Evolutionary conservation across 148 eudicot genomes (phyloP), one percentile per base, ranked within the genome.

Genomic region (Fagopyrum tataricum): DNA sequence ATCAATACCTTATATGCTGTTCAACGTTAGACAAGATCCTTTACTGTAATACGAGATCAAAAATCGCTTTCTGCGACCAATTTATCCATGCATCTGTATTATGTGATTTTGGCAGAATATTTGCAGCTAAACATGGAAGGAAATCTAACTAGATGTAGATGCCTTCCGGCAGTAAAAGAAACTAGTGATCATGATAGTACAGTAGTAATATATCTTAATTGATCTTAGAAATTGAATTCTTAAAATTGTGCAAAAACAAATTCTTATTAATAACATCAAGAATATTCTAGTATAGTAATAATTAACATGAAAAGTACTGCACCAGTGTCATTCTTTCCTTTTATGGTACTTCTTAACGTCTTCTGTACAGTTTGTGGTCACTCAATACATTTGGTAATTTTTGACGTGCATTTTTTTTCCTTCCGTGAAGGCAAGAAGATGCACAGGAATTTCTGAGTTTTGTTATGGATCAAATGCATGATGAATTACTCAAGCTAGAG

Each of bases 361-460:
- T 18, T 39, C 8, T 5, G 1, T 64, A 59, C 67, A 9, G 8
- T 8, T 56, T 23, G 13, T 18, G 62, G 10, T 56, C 62, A 56
- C 23, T 7, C 37, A 23, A 7, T 11, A 40, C 67, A 61, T 61
- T 61, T 61, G 24, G 62, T 56, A 26, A 61, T 26, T 61, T 26
- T 31, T 31, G 37, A 31, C 37, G 41, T 61, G 7, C 11, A 68
- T 47, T 15, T 67, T 51, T 46, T 47, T 12, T 9, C 69, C 72
- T 80, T 7, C 47, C 70, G 72, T 79, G 59, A 90, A 95, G 98
- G 85, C 97, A 95, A 84, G 98, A 95, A 85, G 98, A 95, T 84
- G 98, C 96, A 47, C 98, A 95, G 80, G 98, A 95, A 76, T 95
- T 95, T 76, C 82, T 95, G 72, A 91, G 98, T 82, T 95, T 83